These are phyloP conservation scores for Poteriospumella lacustris DNA, from an alignment of 108 stramenopile species.

Conservation along the genomic window DNA sequence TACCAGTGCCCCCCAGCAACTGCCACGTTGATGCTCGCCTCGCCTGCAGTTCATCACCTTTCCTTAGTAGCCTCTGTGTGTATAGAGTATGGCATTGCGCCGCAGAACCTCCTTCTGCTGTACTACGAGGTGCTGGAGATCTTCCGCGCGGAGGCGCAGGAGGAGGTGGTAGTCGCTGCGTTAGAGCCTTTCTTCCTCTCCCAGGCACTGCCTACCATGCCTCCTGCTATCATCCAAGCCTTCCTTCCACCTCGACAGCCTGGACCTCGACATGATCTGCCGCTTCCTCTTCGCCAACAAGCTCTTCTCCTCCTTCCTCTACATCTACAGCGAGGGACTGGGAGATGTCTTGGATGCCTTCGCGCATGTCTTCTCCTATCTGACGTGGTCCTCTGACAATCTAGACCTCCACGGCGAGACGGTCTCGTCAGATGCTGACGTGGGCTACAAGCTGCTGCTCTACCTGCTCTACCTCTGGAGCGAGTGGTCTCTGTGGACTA, in stretches of 20 bases:
- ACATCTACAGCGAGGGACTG: conserved; percentile 4
- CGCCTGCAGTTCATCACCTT: conserved; percentile 17
- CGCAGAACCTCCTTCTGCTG: neutral
- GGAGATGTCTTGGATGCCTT: conserved; percentile 6
- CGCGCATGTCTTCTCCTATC: conserved; percentile 6
- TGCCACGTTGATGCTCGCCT: neutral
- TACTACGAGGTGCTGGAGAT: neutral
- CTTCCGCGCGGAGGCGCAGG: neutral
- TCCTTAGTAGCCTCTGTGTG: conserved; percentile 3
- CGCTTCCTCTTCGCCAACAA: neutral
- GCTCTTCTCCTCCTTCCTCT: neutral
- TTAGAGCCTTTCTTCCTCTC: conserved; percentile 14
- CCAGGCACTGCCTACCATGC: neutral
- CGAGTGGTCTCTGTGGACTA: conserved; percentile 6
- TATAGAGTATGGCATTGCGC: conserved; percentile 4
- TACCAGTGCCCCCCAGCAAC: conserved; percentile 5
- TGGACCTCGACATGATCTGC: conserved; percentile 6
- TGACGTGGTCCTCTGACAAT: conserved; percentile 6
- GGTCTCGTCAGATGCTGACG: conserved; percentile 10
- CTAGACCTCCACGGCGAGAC: conserved; percentile 5
- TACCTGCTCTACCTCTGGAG: neutral
- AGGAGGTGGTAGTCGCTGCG: neutral
- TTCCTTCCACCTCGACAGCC: conserved; percentile 3
- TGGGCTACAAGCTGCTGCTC: conserved; percentile 26
- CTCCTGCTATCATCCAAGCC: neutral